Evolutionary conservation across 2,329 filamentous ascomycete species (phyloP).

Genomic region (Aspergillus quadricinctus): DNA sequence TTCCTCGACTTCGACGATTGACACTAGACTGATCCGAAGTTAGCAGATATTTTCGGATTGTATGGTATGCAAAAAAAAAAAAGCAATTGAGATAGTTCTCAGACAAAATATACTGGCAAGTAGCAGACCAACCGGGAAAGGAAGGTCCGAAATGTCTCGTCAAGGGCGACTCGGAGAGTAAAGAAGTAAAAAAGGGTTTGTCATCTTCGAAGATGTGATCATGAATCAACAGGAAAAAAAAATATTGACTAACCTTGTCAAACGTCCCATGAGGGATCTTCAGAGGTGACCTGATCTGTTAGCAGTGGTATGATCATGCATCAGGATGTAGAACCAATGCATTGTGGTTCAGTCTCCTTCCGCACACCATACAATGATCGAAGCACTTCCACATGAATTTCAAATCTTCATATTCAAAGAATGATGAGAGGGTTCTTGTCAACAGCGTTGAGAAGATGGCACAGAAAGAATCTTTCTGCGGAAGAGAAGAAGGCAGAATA

Average conservation of each 20-base stretch:
- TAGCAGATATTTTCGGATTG: not conserved
- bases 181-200: constrained; percentile 58
- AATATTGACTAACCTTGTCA: constrained; percentile 22
- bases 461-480: constrained; percentile 9
- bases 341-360: not conserved
- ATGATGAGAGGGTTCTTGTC: not conserved
- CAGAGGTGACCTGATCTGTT: constrained; percentile 14
- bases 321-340: not conserved
- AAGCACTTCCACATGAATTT: not conserved
- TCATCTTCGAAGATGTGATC: constrained; percentile 50
- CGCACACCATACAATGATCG: not conserved
- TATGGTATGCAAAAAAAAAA: not conserved
- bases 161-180: constrained; percentile 64
- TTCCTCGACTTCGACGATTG: not conserved
- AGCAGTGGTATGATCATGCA: constrained; percentile 9
- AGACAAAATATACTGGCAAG: constrained; percentile 69
- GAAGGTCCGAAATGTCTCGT: constrained; percentile 59
- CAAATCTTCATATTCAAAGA: not conserved
- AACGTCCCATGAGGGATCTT: not conserved
- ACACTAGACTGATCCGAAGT: not conserved
- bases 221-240: constrained; percentile 5
- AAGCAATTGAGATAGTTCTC: constrained; percentile 36
- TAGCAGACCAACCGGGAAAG: constrained; percentile 63
- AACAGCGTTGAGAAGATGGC: constrained; percentile 11
- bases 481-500: constrained; percentile 7